A percentile compares a stretch with the other conserved stretches of the same genome.
Conservation (phyloP, 2,329 filamentous ascomycete species). For the Talaromyces sp. region DNA sequence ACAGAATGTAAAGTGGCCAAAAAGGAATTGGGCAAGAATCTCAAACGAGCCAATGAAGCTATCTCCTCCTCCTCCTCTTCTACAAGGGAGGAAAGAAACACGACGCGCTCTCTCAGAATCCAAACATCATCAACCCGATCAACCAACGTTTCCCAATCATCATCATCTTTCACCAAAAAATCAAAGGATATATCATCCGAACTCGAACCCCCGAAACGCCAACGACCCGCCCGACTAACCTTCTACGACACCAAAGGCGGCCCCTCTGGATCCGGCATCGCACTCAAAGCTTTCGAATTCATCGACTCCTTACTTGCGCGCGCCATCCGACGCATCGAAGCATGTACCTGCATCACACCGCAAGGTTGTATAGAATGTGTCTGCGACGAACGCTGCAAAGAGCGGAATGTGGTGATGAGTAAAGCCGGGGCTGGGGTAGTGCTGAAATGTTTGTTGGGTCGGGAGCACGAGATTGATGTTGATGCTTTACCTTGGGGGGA, state of each 20-base stretch:
- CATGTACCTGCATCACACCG: constrained; percentile 61
- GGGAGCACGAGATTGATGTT: constrained; percentile 75
- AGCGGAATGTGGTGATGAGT: constrained; percentile 87
- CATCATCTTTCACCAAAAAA: constrained; percentile 2
- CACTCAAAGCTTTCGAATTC: constrained; percentile 90
- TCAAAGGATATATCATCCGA: neutral
- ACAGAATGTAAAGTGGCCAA: constrained; percentile 88
- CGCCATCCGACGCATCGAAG: constrained; percentile 69
- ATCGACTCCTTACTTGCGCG: constrained; percentile 71
- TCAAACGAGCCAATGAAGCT: constrained; percentile 27
- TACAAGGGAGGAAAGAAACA: neutral
- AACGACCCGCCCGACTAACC: constrained; percentile 79
- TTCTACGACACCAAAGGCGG: constrained; percentile 97
- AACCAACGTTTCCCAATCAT: neutral
- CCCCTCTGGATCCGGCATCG: constrained; percentile 74
- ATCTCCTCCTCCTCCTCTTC: neutral
- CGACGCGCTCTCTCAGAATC: neutral
- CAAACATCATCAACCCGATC: constrained; percentile 6
- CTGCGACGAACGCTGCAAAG: constrained; percentile 74
- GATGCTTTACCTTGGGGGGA: constrained; percentile 82
- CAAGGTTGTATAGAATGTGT: constrained; percentile 89
- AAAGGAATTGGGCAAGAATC: constrained; percentile 73
- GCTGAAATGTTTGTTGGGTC: constrained; percentile 66
- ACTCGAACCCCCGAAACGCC: constrained; percentile 48
- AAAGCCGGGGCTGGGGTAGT: constrained; percentile 83